phyloP scores from a whole-genome alignment of 495 filamentous ascomycete species.

The Hyaloscypha hepaticicola region DNA sequence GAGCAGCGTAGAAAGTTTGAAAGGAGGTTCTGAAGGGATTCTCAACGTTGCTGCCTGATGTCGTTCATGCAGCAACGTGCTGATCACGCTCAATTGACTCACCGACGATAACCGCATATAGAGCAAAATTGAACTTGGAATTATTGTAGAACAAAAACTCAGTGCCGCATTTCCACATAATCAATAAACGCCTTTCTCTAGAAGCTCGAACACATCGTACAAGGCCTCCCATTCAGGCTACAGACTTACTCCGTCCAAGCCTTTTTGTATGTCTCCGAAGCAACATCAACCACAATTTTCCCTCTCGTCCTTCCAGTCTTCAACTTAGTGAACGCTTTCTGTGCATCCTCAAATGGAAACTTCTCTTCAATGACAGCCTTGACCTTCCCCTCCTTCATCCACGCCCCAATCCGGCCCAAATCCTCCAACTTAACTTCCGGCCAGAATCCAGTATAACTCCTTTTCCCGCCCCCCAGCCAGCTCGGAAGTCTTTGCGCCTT shows the following conservation, averaged over 20 bases:
- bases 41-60: too few relatives aligned
- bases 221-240: too few relatives aligned
- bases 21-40: too few relatives aligned
- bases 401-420: constrained; percentile 53
- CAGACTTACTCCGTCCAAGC: background rate
- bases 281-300: constrained; percentile 66
- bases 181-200: too few relatives aligned
- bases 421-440: constrained; percentile 45
- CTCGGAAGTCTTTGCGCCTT: constrained; percentile 46
- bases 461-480: constrained; percentile 64
- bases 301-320: constrained; percentile 61
- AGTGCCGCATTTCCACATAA: too few relatives aligned
- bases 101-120: too few relatives aligned
- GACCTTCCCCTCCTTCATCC: constrained; percentile 61
- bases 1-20: too few relatives aligned
- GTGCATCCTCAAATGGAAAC: constrained; percentile 60
- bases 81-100: too few relatives aligned
- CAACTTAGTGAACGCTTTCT: constrained; percentile 63
- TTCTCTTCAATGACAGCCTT: constrained; percentile 59
- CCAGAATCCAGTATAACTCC: constrained; percentile 48
- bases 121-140: too few relatives aligned
- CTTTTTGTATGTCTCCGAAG: background rate
- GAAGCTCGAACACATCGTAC: too few relatives aligned
- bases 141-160: too few relatives aligned
- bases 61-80: too few relatives aligned